Base-by-base conservation (phyloP, 2,329 filamentous ascomycete species). In the Grosmannia penicillata region DNA sequence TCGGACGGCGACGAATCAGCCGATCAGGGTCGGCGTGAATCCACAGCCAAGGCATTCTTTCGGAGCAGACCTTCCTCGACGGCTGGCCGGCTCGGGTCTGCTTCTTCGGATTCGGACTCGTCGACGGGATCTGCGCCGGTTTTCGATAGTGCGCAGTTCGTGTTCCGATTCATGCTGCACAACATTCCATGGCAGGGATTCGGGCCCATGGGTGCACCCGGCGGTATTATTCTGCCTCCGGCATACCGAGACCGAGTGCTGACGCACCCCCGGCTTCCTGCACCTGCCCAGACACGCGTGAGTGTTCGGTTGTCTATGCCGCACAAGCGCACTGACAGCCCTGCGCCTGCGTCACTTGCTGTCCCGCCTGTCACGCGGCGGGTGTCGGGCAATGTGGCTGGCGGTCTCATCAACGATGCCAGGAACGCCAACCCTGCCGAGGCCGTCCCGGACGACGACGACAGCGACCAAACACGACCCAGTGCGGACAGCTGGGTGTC, bases 101-200 rank as follows among this genome's bases (percentile, higher is more conserved):
- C 65, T 2, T 55, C 61, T 11, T 65, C 65, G 3, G 69, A 73
- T 38, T 55, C 53, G 2, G 58, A 58, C 13, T 70, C 68, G 22
- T 73, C 70, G 14, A 61, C 63, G n/a, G 65, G 64, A 13, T 74
- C 70, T 8, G 62, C 68, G 2, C 71, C 72, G 1, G 58, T 68
- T 6, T 70, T 59, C 42, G 67, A 73, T 47, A 59, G 70, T 52
- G 59, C 68, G 53, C 62, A 67, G 45, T 84, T 73, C 50, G 67
- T 74, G 43, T 87, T 87, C 63, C 82, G 78, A 44, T 87, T 87
- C 50, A 74, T 78, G 9, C 66, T 86, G 3, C 77, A 80, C 39
- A 46, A 47, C 38, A 44, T 58, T 8, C 52, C 52, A 0, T 56
- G 53, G 53, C 53, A 53, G 14, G 43, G 39, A 3, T 17, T 21